These are phyloP conservation scores for Brettanomyces bruxellensis DNA, from an alignment of 805 yeast genomes.

Conservation along the genomic window DNA sequence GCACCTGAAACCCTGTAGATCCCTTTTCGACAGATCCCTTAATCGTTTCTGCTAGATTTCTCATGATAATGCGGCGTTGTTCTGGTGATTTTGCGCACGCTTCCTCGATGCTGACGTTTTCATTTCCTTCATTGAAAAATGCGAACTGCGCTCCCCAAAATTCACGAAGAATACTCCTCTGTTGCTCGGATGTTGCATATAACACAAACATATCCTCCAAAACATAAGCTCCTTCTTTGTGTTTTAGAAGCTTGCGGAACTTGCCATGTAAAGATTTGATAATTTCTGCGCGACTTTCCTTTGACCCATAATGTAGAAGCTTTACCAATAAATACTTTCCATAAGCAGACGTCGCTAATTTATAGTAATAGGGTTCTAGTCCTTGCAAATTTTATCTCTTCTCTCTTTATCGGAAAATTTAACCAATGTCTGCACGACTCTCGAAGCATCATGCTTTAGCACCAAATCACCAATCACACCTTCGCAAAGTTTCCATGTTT, in stretches of 20 bases:
- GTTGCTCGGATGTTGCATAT: conserved; percentile 78
- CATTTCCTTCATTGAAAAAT: conserved; percentile 63
- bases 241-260: conserved; percentile 86
- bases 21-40: conserved; percentile 91
- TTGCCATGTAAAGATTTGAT: conserved; percentile 85
- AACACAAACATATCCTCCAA: conserved; percentile 86
- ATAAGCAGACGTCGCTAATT: conserved; percentile 82
- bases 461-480: conserved; percentile 78
- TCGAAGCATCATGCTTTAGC: conserved; percentile 90
- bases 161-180: conserved; percentile 85
- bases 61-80: conserved; percentile 64
- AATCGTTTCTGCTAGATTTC: conserved; percentile 73
- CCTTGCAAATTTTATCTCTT: conserved; percentile 57
- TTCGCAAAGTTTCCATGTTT: conserved; percentile 76
- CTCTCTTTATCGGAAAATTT: conserved; percentile 77
- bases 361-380: conserved; percentile 73
- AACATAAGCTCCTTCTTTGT: conserved; percentile 96
- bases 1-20: conserved; percentile 89
- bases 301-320: conserved; percentile 85
- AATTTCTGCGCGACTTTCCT: conserved; percentile 64
- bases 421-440: conserved; percentile 90
- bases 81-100: conserved; percentile 63
- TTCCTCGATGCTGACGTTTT: conserved; percentile 52
- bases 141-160: conserved; percentile 97
- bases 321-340: conserved; percentile 89